These are phyloP conservation scores for Leishmania turanica DNA, from an alignment of 208 protist species.

Conservation along the genomic window DNA sequence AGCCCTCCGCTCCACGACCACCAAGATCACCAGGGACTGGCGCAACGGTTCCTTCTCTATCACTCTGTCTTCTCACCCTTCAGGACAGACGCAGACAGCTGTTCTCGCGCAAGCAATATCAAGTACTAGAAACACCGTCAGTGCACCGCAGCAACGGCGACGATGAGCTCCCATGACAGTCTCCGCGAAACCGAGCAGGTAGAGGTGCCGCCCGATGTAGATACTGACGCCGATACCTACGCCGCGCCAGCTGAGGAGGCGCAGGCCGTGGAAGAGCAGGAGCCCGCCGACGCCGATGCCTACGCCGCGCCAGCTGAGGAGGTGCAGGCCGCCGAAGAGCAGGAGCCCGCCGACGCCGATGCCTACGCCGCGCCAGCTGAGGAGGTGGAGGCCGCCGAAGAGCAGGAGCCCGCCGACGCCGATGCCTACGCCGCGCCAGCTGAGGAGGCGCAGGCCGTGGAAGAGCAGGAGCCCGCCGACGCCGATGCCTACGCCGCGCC, in stretches of 20 bases:
- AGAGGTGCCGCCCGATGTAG: neutral
- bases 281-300: neutral
- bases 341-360: too few relatives aligned
- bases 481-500: too few relatives aligned
- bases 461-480: too few relatives aligned
- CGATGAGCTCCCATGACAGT: slow-evolving; percentile 6
- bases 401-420: too few relatives aligned
- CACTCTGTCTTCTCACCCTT: neutral
- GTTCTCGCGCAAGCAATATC: neutral
- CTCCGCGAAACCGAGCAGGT: neutral
- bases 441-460: too few relatives aligned
- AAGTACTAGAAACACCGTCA: too few relatives aligned
- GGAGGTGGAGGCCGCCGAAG: neutral
- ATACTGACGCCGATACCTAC: neutral
- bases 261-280: neutral
- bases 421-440: too few relatives aligned
- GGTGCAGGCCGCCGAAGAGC: too few relatives aligned
- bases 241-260: slow-evolving; percentile 1
- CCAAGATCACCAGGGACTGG: neutral
- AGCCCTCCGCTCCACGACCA: neutral
- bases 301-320: too few relatives aligned
- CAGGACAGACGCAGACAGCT: neutral
- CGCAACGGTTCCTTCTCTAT: neutral
- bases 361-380: too few relatives aligned
- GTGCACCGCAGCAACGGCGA: neutral